phyloP scores from a whole-genome alignment of 257 asterid species.

The Verbascum thapsus region DNA sequence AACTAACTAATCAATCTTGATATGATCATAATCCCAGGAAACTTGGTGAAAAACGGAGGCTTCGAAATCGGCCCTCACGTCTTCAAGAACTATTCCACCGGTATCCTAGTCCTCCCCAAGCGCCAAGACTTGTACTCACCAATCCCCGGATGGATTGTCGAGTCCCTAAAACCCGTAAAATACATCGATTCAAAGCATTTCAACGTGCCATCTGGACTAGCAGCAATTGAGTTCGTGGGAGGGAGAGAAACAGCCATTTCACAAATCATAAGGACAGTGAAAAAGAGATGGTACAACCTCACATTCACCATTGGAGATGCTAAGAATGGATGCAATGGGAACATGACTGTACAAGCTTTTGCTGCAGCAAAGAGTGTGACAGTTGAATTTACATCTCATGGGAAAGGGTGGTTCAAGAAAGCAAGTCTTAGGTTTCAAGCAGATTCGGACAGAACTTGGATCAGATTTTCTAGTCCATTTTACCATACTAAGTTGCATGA shows the following conservation, averaged over 20 bases:
- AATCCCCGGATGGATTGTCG: slow-evolving; percentile 77
- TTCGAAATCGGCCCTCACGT: slow-evolving; percentile 73
- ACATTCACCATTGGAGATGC: slow-evolving; percentile 72
- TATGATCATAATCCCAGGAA: slow-evolving; percentile 42
- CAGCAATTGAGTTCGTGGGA: slow-evolving; percentile 71
- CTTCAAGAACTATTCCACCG: slow-evolving; percentile 82
- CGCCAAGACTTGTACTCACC: slow-evolving; percentile 58
- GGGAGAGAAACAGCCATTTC: slow-evolving; percentile 80
- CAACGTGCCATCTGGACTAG: slow-evolving; percentile 58
- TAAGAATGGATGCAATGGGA: slow-evolving; percentile 62
- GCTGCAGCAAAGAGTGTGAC: slow-evolving; percentile 45
- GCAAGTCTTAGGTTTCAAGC: slow-evolving; percentile 57
- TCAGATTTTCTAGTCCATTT: slow-evolving; percentile 56
- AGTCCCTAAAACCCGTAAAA: slow-evolving; percentile 59
- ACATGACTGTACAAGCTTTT: slow-evolving; percentile 63
- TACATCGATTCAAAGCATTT: slow-evolving; percentile 73
- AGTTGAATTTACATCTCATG: slow-evolving; percentile 48
- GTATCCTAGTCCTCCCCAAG: slow-evolving; percentile 66
- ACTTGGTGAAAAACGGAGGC: slow-evolving; percentile 70
- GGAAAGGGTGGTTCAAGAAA: slow-evolving; percentile 58
- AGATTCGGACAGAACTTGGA: slow-evolving; percentile 43
- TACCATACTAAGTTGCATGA: slow-evolving; percentile 63
- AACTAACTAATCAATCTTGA: slow-evolving; percentile 1
- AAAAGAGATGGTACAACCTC: slow-evolving; percentile 52
- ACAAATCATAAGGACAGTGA: slow-evolving; percentile 51